Base-by-base conservation (phyloP, 31 red algal genomes). In the Odonthalia washingtoniensis region DNA sequence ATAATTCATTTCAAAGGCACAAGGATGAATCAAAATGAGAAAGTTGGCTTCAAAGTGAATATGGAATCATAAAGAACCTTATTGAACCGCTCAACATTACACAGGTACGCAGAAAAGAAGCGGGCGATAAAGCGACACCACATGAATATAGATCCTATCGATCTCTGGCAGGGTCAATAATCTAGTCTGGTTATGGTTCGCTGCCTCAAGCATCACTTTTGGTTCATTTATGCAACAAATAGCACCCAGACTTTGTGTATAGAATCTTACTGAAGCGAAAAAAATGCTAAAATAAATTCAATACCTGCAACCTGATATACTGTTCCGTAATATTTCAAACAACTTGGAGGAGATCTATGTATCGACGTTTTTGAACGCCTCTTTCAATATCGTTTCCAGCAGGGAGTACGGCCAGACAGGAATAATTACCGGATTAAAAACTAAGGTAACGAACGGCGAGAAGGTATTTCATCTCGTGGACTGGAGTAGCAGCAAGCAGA, bases 191-290 rank as follows among this genome's bases (percentile, higher is more conserved):
- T 12, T 30, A 75, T 57, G 82, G 0, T 26, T 65, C 75, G 16
- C 69, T 52, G 21, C 82, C 82, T 40, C 73, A 32, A 69, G 1
- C 30, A 57, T 36, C 61, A 74, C 33, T 37, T 41, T 57, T 0
- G 41, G 38, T n/a, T 75, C 68, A 30, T 4, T 28, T 6, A 28
- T 86, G 32, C 40, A 74, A 21, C 82, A 86, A 32, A 0, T 0
- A 21, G 24, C 61, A 6, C 21, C 33, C 14, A 24, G 5, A 0
- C 44, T 86, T 21, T 49, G 4, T 0, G 43, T 86, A 31, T 9
- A 31, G 42, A 0, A 75, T 31, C 39, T 86, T 38, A n/a, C 0
- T 44, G 70, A 75, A 35, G 82, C 82, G 4, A 86, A 75, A 35
- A 39, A 52, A 6, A 62, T 75, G 66, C 33, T 75, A 44, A 53